A percentile compares a stretch with the other conserved stretches of the same genome.
Evolutionary conservation across 768 basidiomycete genomes (phyloP).

Genomic region (Boletus subcaerulescens): DNA sequence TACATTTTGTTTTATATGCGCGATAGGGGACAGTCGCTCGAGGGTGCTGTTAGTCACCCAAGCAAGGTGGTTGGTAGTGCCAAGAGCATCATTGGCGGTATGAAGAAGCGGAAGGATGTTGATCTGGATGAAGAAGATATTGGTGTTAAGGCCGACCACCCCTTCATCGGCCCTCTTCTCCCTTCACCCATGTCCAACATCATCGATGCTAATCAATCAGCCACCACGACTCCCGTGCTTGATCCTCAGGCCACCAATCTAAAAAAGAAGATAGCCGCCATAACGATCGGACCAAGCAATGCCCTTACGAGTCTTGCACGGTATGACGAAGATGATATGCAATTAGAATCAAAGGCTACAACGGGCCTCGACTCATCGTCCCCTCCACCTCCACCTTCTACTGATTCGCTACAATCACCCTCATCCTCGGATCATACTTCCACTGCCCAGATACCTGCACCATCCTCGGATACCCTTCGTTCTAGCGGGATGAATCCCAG

Average conservation of each 20-base stretch:
- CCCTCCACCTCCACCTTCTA: slow-evolving; percentile 32
- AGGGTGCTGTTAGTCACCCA: slow-evolving; percentile 49
- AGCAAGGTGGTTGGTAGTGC: slow-evolving; percentile 16
- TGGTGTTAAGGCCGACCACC: slow-evolving; percentile 45
- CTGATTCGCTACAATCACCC: slow-evolving; percentile 32
- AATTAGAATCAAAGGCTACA: slow-evolving; percentile 14
- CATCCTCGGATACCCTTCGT: slow-evolving; percentile 19
- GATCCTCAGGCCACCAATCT: slow-evolving; percentile 56
- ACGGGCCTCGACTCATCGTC: slow-evolving; percentile 23
- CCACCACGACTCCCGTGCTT: slow-evolving; percentile 5
- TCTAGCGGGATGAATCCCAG: slow-evolving; percentile 31
- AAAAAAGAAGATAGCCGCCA: slow-evolving; percentile 52
- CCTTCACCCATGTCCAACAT: slow-evolving; percentile 43
- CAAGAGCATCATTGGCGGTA: slow-evolving; percentile 45
- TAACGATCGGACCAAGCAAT: slow-evolving; percentile 27
- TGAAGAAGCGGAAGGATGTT: slow-evolving; percentile 47
- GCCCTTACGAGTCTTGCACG: slow-evolving; percentile 39
- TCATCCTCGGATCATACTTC: slow-evolving; percentile 30
- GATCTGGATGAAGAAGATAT: slow-evolving; percentile 46
- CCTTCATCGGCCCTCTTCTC: slow-evolving; percentile 66
- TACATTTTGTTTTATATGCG: slow-evolving; percentile 93
- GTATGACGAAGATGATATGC: slow-evolving; percentile 40
- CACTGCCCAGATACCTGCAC: slow-evolving; percentile 15
- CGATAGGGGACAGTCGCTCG: slow-evolving; percentile 71
- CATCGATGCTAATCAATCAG: slow-evolving; percentile 11